Percentiles rank a stretch among this genome's conserved stretches.
phyloP scores from a whole-genome alignment of 164 flowering plant genomes.

The Annona squamosa region DNA sequence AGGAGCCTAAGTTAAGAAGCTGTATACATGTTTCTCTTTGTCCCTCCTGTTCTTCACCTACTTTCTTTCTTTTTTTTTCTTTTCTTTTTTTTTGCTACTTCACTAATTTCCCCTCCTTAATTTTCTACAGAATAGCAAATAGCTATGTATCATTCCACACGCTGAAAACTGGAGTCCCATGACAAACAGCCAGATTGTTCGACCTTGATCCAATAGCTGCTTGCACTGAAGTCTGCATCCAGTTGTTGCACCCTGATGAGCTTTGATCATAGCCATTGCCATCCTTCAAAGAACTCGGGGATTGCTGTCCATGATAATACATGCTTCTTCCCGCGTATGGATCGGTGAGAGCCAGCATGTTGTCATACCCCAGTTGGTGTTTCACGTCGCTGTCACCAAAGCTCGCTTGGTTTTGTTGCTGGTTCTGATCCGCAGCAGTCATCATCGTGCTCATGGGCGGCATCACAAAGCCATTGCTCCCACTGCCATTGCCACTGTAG shows the following conservation, averaged over 20 bases:
- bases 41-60: not conserved
- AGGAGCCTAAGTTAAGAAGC: conserved; percentile 18
- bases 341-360: conserved; percentile 24
- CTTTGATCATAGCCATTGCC: conserved; percentile 29
- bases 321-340: conserved; percentile 35
- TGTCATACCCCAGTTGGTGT: conserved; percentile 26
- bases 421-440: conserved; percentile 21
- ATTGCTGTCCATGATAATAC: conserved; percentile 31
- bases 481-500: conserved; percentile 25
- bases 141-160: conserved; percentile 66
- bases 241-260: conserved; percentile 36
- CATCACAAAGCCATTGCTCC: conserved; percentile 20
- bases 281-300: conserved; percentile 14
- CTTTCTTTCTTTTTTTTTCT: too few species aligned
- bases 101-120: not conserved
- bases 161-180: conserved; percentile 43
- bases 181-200: conserved; percentile 32
- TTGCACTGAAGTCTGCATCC: conserved; percentile 60
- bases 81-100: too few species aligned
- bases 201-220: conserved; percentile 28
- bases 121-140: too few species aligned
- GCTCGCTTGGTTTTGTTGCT: conserved; percentile 17
- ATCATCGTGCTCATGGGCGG: conserved; percentile 33
- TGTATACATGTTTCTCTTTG: conserved; percentile 21
- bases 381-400: conserved; percentile 33